These are phyloP conservation scores for Fistulifera solaris DNA, from an alignment of 108 stramenopile species.

Conservation along the genomic window DNA sequence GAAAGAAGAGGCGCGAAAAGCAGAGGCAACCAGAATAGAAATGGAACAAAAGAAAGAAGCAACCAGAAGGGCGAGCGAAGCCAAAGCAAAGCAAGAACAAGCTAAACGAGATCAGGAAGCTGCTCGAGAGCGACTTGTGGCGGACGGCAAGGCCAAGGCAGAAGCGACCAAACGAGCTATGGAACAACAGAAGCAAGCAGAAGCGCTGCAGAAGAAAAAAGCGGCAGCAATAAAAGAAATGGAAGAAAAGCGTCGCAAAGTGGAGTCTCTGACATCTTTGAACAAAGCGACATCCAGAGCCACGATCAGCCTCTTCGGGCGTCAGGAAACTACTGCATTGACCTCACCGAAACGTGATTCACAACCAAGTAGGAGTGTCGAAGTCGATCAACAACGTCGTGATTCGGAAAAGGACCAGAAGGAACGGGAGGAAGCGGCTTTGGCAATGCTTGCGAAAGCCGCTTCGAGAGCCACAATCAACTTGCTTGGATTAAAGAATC, in stretches of 20 bases:
- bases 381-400: conserved; percentile 7
- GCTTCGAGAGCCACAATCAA: conserved; percentile 25
- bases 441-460: conserved; percentile 15
- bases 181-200: conserved; percentile 9
- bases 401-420: conserved; percentile 13
- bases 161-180: conserved; percentile 2
- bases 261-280: conserved; percentile 1
- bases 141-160: conserved; percentile 10
- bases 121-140: conserved; percentile 12
- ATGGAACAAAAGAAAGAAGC: conserved; percentile 13
- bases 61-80: no score
- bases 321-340: conserved; percentile 1
- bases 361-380: conserved; percentile 9
- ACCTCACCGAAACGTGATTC: conserved; percentile 6
- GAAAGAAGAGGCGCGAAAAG: not conserved
- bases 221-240: conserved; percentile 5
- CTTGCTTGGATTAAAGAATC: conserved; percentile 25
- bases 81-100: conserved; percentile 6
- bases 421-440: conserved; percentile 16
- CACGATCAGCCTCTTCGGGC: no score
- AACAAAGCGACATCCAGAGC: conserved; percentile 1
- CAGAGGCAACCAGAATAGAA: not conserved
- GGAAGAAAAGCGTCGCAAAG: conserved; percentile 1
- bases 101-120: conserved; percentile 10
- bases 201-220: conserved; percentile 11